These are phyloP conservation scores for Spergularia azorica DNA, from an alignment of 179 eudicot species.

Conservation along the genomic window DNA sequence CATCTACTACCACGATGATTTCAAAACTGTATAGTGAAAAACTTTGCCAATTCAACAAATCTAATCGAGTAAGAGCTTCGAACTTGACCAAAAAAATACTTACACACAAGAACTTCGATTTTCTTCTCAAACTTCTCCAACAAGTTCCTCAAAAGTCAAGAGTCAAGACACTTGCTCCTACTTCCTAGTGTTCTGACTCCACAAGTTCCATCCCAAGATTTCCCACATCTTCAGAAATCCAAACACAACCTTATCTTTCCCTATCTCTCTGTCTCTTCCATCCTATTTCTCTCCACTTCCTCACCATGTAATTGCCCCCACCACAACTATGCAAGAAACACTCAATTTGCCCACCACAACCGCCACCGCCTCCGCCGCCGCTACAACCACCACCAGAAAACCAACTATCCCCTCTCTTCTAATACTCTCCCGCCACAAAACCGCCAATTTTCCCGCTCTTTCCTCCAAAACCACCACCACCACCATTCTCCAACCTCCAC, in stretches of 20 bases:
- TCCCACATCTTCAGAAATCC: no score
- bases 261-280: neutral
- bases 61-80: no score
- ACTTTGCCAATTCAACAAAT: no score
- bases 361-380: conserved; percentile 18
- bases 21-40: no score
- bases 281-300: neutral
- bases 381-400: conserved; percentile 15
- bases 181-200: no score
- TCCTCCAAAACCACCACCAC: conserved; percentile 46
- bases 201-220: no score
- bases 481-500: conserved; percentile 28
- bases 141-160: no score
- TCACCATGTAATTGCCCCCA: conserved; percentile 7
- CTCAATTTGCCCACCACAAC: conserved; percentile 42
- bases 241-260: neutral
- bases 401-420: conserved; percentile 18
- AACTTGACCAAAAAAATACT: no score
- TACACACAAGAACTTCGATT: no score
- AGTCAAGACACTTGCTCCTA: no score
- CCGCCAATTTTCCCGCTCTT: conserved; percentile 33
- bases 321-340: conserved; percentile 44
- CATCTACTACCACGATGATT: no score
- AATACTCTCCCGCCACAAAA: conserved; percentile 18
- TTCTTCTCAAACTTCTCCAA: no score